phyloP scores from a whole-genome alignment of 1,284 basidiomycete species.

The Boletus sp. region DNA sequence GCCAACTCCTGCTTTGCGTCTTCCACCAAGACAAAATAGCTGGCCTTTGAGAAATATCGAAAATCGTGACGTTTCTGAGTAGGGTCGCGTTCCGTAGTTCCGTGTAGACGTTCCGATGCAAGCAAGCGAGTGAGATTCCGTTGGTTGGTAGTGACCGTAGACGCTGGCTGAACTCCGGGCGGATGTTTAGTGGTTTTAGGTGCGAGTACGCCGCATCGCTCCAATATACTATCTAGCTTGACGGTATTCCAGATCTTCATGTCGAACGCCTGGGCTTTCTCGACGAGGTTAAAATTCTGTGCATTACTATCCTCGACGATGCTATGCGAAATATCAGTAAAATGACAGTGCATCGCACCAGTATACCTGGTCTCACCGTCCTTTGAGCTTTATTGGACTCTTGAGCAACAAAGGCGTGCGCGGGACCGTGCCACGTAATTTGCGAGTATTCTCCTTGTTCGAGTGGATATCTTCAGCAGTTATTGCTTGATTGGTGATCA shows the following conservation, averaged over 20 bases:
- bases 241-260: slow-evolving; percentile 88
- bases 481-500: slow-evolving; percentile 67
- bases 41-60: slow-evolving; percentile 81
- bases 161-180: slow-evolving; percentile 26
- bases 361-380: slow-evolving; percentile 42
- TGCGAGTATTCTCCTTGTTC: slow-evolving; percentile 64
- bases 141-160: slow-evolving; percentile 27
- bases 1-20: slow-evolving; percentile 80
- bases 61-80: slow-evolving; percentile 84
- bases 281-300: slow-evolving; percentile 56
- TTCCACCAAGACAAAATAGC: slow-evolving; percentile 85
- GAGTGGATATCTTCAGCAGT: slow-evolving; percentile 35
- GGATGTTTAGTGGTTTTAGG: slow-evolving; percentile 25
- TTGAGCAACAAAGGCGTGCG: slow-evolving; percentile 38
- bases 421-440: slow-evolving; percentile 22
- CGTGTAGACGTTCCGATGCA: slow-evolving; percentile 84
- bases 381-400: slow-evolving; percentile 63
- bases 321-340: slow-evolving; percentile 9
- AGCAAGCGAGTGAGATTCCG: slow-evolving; percentile 65
- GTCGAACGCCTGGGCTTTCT: slow-evolving; percentile 72
- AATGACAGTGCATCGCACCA: background rate
- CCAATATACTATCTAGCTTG: slow-evolving; percentile 70
- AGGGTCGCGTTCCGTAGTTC: slow-evolving; percentile 85
- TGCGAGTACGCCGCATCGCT: slow-evolving; percentile 51
- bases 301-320: slow-evolving; percentile 25